Percentiles rank a stretch among this genome's conserved stretches.
Conservation (phyloP, 2,329 filamentous ascomycete species). For the Karstenula rhodostoma region DNA sequence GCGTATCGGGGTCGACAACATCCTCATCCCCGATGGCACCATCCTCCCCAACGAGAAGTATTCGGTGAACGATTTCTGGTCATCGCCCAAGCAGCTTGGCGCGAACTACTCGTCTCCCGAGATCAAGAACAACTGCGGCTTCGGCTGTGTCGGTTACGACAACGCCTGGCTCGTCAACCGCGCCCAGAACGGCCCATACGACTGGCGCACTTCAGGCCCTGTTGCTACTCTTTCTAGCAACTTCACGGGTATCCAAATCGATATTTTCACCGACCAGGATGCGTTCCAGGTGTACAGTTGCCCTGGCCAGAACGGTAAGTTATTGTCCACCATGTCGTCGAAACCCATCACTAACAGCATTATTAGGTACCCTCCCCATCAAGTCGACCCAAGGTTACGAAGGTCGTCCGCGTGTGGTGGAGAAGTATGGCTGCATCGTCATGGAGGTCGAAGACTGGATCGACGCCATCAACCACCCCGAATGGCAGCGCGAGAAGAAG, state of each 20-base stretch:
- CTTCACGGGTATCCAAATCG: slow-evolving; percentile 83
- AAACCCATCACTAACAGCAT: neutral
- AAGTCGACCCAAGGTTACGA: slow-evolving; percentile 75
- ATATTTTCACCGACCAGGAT: slow-evolving; percentile 83
- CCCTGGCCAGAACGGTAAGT: slow-evolving; percentile 73
- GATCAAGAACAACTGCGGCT: slow-evolving; percentile 77
- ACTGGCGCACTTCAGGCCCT: slow-evolving; percentile 69
- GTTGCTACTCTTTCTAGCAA: slow-evolving; percentile 73
- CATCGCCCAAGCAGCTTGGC: slow-evolving; percentile 79
- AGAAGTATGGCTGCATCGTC: slow-evolving; percentile 84
- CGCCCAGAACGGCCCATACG: slow-evolving; percentile 62
- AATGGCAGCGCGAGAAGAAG: slow-evolving; percentile 74
- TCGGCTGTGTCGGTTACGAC: slow-evolving; percentile 85
- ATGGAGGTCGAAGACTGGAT: slow-evolving; percentile 95
- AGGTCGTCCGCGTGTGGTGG: slow-evolving; percentile 68
- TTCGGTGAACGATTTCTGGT: slow-evolving; percentile 84
- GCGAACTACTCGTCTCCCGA: slow-evolving; percentile 69
- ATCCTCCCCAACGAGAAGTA: slow-evolving; percentile 73
- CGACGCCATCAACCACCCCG: slow-evolving; percentile 89
- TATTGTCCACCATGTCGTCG: slow-evolving; percentile 17
- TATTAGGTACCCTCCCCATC: slow-evolving; percentile 62
- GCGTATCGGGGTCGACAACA: slow-evolving; percentile 70
- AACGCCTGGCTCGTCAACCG: slow-evolving; percentile 76
- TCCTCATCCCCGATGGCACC: slow-evolving; percentile 60
- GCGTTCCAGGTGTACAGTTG: slow-evolving; percentile 91